phyloP scores from a whole-genome alignment of 2,329 filamentous ascomycete species.

The Colletotrichum gloeosporioides region DNA sequence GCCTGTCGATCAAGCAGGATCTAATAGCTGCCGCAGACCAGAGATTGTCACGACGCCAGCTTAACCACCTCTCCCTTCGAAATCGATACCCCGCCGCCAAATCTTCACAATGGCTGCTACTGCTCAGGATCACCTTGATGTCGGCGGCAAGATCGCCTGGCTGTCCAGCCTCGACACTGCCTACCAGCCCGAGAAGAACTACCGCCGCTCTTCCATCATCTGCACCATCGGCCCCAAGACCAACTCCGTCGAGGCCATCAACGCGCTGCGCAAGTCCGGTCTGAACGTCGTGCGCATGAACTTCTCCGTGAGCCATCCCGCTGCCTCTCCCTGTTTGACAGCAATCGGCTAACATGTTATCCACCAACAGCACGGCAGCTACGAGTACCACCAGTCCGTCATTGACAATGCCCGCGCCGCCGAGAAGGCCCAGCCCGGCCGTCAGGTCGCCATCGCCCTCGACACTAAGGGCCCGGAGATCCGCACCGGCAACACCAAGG shows the following conservation, averaged over 20 bases:
- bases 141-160: conserved; percentile 74
- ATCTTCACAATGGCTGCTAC: conserved; percentile 55
- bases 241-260: conserved; percentile 97
- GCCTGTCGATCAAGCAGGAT: neutral
- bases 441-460: conserved; percentile 94
- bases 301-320: conserved; percentile 66
- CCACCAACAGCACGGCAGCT: conserved; percentile 69
- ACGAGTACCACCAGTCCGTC: conserved; percentile 98
- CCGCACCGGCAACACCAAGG: conserved; percentile 72
- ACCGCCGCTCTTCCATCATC: conserved; percentile 97
- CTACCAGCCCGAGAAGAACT: conserved; percentile 84
- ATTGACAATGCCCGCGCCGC: conserved; percentile 94
- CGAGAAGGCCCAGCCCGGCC: conserved; percentile 77
- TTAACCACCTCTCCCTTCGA: neutral
- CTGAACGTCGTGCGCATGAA: conserved; percentile 99
- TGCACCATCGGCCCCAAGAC: conserved; percentile 99
- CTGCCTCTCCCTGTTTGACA: neutral
- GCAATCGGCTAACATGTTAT: neutral
- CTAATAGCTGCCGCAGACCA: conserved; percentile 12
- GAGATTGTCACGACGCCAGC: neutral
- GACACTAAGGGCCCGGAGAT: conserved; percentile 72
- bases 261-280: conserved; percentile 86
- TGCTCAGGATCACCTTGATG: conserved; percentile 85
- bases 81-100: neutral
- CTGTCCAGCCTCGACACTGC: conserved; percentile 82